A percentile compares a stretch with the other conserved stretches of the same genome.
Conservation (phyloP, 345 rosid genomes). For the Boechera retrofracta region DNA sequence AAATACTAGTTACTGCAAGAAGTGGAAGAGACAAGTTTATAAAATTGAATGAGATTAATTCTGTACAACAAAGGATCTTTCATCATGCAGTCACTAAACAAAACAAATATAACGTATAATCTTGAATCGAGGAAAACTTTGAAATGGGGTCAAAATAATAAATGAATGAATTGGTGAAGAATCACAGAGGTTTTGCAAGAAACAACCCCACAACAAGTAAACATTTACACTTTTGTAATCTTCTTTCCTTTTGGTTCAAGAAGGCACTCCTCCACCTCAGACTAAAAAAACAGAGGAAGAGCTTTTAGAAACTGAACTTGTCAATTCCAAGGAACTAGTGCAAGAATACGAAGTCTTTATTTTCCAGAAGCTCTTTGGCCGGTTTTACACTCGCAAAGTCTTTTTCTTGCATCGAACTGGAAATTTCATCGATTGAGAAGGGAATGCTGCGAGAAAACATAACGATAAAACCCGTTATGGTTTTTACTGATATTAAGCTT, state of each 20-base stretch:
- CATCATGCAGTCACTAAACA: constrained; percentile 1
- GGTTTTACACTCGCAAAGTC: constrained; percentile 83
- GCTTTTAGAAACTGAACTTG: constrained; percentile 45
- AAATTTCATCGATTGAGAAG: constrained; percentile 91
- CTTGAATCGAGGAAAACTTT: constrained; percentile 1
- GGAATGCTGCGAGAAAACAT: constrained; percentile 67
- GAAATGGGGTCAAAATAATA: constrained; percentile 38
- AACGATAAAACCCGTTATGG: background rate
- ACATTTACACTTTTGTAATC: constrained; percentile 39
- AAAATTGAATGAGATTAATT: background rate
- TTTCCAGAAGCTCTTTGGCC: constrained; percentile 77
- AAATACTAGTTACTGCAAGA: no score
- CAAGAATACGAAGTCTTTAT: constrained; percentile 85
- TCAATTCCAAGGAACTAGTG: constrained; percentile 52
- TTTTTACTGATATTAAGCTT: background rate
- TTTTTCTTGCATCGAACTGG: constrained; percentile 77
- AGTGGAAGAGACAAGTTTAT: background rate
- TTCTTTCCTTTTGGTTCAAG: constrained; percentile 30
- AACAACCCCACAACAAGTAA: constrained; percentile 44
- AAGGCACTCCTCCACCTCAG: constrained; percentile 33
- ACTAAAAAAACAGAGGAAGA: constrained; percentile 47
- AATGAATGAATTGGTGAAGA: constrained; percentile 39
- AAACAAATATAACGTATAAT: background rate
- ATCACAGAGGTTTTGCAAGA: constrained; percentile 24
- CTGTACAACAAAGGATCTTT: constrained; percentile 24